Conservation (phyloP, 805 yeast genomes). For the Cyberlindnera galapagoensis region DNA sequence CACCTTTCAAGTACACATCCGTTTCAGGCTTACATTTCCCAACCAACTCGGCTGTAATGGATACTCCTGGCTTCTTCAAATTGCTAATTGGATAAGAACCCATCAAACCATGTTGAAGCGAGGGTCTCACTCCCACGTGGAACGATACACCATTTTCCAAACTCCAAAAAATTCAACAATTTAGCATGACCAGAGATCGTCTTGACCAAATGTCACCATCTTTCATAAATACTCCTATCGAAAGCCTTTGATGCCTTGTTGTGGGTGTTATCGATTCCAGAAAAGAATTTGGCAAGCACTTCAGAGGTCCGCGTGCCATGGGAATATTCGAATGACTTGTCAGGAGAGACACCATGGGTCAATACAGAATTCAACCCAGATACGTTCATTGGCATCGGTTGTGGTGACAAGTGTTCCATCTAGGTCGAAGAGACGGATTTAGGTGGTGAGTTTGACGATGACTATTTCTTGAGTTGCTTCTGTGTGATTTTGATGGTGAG, state of each 20-base stretch:
- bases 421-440: slow-evolving; percentile 59
- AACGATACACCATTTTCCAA: slow-evolving; percentile 72
- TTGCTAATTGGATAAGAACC: slow-evolving; percentile 49
- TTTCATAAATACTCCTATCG: slow-evolving; percentile 55
- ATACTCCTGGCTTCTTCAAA: slow-evolving; percentile 58
- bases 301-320: slow-evolving; percentile 86
- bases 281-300: slow-evolving; percentile 66
- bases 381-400: slow-evolving; percentile 73
- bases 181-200: slow-evolving; percentile 76
- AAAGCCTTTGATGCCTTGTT: slow-evolving; percentile 59
- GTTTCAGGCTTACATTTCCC: slow-evolving; percentile 83
- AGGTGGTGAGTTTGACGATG: slow-evolving; percentile 13
- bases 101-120: slow-evolving; percentile 72
- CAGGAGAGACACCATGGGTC: slow-evolving; percentile 63
- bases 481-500: no score
- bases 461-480: no score
- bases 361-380: slow-evolving; percentile 73
- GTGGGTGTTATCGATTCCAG: slow-evolving; percentile 61
- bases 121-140: slow-evolving; percentile 75
- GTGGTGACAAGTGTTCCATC: slow-evolving; percentile 86
- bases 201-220: slow-evolving; percentile 65
- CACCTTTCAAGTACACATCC: slow-evolving; percentile 52
- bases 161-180: slow-evolving; percentile 48
- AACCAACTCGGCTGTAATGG: slow-evolving; percentile 81
- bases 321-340: slow-evolving; percentile 22